Conservation (phyloP, 305 asterid genomes). For the Striga hermonthica region DNA sequence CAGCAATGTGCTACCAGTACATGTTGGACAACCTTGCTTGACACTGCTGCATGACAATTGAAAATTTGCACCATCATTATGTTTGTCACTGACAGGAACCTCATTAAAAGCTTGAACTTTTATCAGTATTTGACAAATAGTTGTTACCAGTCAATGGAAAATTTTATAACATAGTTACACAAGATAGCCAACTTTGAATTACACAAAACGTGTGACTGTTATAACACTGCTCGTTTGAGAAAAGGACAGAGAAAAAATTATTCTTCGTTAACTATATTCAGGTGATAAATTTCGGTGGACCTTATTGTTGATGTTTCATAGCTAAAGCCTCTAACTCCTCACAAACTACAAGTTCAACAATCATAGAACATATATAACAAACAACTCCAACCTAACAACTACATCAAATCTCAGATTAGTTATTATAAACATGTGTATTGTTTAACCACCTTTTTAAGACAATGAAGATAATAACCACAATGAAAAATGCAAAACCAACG, state of each 20-base stretch:
- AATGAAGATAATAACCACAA: no score
- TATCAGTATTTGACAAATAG: conserved; percentile 24
- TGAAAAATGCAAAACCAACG: not conserved
- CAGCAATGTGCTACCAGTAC: conserved; percentile 88
- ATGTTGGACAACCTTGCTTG: conserved; percentile 93
- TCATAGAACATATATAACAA: conserved; percentile 13
- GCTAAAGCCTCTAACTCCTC: conserved; percentile 20
- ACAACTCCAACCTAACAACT: conserved; percentile 5
- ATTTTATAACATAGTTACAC: conserved; percentile 23
- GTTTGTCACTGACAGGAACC: conserved; percentile 37
- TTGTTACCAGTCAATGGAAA: conserved; percentile 9
- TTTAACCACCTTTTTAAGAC: not conserved
- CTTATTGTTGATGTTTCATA: conserved; percentile 10
- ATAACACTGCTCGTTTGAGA: conserved; percentile 10
- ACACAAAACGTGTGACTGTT: not conserved
- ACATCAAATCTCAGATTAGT: conserved; percentile 13
- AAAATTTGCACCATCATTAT: conserved; percentile 52
- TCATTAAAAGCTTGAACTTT: conserved; percentile 29
- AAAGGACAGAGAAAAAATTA: conserved; percentile 14
- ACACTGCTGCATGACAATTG: conserved; percentile 83
- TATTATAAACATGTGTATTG: not conserved
- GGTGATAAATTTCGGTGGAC: conserved; percentile 8
- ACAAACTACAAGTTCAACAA: conserved; percentile 6
- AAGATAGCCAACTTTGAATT: conserved; percentile 10
- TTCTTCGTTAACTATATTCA: conserved; percentile 8